phyloP scores from a whole-genome alignment of 2,329 filamentous ascomycete species.

The Salinomyces thailandicus region DNA sequence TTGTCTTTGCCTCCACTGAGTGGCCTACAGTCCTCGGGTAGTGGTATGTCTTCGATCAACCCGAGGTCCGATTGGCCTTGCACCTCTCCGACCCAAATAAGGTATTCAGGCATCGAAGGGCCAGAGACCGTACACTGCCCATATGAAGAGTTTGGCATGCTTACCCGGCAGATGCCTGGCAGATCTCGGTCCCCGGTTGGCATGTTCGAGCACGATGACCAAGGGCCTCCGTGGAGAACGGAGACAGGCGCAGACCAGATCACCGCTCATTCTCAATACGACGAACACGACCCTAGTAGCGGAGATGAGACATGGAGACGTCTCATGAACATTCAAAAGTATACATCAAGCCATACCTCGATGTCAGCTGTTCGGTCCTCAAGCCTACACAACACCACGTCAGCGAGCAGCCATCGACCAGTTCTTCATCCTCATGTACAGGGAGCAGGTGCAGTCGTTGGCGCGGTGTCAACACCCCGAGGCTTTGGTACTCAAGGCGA shows the following conservation, averaged over 20 bases:
- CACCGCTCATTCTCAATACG: not conserved
- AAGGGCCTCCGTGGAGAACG: not conserved
- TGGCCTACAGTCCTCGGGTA: no score
- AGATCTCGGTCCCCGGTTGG: not conserved
- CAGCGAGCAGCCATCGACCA: slow-evolving; percentile 3
- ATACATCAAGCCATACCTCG: slow-evolving; percentile 10
- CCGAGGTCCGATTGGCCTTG: no score
- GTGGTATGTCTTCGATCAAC: no score
- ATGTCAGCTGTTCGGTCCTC: slow-evolving; percentile 12
- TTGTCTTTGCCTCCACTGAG: no score
- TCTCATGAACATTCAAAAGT: slow-evolving; percentile 7
- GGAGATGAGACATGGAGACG: slow-evolving; percentile 10
- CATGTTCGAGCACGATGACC: not conserved
- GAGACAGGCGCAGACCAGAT: not conserved
- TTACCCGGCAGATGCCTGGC: no score
- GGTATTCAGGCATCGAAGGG: no score
- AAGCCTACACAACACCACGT: slow-evolving; percentile 10
- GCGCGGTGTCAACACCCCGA: slow-evolving; percentile 1
- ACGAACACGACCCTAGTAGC: not conserved
- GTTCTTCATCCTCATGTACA: not conserved
- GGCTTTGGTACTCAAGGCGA: slow-evolving; percentile 4
- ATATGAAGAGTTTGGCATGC: no score
- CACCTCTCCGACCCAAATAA: no score
- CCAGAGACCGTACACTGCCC: no score
- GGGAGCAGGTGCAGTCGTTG: not conserved